phyloP scores from a whole-genome alignment of 139 green algal species.

The Coccomyxa sp. region DNA sequence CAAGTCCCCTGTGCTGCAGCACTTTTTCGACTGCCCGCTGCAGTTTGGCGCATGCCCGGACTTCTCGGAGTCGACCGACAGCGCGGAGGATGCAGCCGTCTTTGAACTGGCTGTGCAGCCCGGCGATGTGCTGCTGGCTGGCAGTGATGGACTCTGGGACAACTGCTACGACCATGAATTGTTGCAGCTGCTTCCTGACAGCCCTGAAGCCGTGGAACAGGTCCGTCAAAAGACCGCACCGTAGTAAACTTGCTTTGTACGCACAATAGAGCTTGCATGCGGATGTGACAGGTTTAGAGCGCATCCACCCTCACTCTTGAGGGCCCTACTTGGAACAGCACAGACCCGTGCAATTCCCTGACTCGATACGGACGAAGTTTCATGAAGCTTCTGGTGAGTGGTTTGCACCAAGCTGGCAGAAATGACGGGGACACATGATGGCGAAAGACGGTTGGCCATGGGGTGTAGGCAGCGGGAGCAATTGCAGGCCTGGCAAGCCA shows the following conservation, averaged over 20 bases:
- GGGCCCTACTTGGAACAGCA: too few species aligned
- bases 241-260: too few species aligned
- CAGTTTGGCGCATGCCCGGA: constrained; percentile 68
- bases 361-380: too few species aligned
- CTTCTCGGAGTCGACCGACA: constrained; percentile 63
- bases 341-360: too few species aligned
- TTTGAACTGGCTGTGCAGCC: constrained; percentile 39
- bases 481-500: constrained; percentile 12
- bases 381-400: too few species aligned
- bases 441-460: not conserved
- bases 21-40: constrained; percentile 77
- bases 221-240: not conserved
- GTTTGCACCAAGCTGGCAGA: too few species aligned
- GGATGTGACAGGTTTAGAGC: too few species aligned
- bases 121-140: constrained; percentile 61
- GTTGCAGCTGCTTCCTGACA: constrained; percentile 29
- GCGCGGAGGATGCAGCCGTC: constrained; percentile 53
- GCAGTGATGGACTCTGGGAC: constrained; percentile 70
- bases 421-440: too few species aligned
- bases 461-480: constrained; percentile 10
- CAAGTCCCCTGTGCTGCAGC: constrained; percentile 40
- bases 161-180: constrained; percentile 49
- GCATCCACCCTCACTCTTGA: too few species aligned
- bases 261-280: too few species aligned
- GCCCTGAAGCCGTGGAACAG: constrained; percentile 13